Evolutionary conservation across 805 yeast genomes (phyloP), one percentile per base, ranked within the genome.

Genomic region (Starmerella lactis-condensi): DNA sequence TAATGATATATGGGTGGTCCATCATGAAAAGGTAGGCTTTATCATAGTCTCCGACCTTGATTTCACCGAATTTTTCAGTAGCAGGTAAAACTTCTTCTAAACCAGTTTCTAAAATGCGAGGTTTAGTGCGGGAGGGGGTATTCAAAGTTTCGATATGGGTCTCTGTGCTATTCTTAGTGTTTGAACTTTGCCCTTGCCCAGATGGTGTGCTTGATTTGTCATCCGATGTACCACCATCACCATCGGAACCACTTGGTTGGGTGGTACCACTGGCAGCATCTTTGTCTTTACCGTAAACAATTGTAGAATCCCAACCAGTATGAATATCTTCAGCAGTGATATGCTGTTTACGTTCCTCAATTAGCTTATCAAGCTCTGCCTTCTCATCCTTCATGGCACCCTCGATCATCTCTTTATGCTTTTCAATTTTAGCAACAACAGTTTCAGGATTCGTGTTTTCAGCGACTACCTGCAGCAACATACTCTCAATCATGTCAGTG

Each of bases 401-500:
- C n/a, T 13, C 34, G 24, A 46, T 46, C 47, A 42, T 39, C 22
- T 56, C 55, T 35, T 79, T 61, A 55, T 85, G 95, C 32, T 62
- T 69, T 33, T 56, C 48, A 23, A 69, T 48, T 31, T 38, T 50
- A 64, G 59, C 34, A 53, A 52, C 16, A 17, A 49, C 41, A 13
- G 29, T 38, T 10, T 17, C 24, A 9, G 35, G 30, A 22, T 58
- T 58, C 4, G 53, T 48, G 0, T 57, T 56, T 44, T 79, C 89
- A 12, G 62, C 65, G 28, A 62, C 66, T 40, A 83, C 60, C 50
- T 81, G 93, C n/a, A 65, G 65, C 43, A 85, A 66, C 44, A 91
- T 62, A 51, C 81, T 92, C 51, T 77, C 92, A 30, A 85, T 70
- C 95, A 85, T 83, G 47, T 82, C 95, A 48, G 75, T 76, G 49